Percentiles rank a stretch among this genome's conserved stretches.
Conservation (phyloP, 2,329 filamentous ascomycete genomes). For the Aspergillus sp. region DNA sequence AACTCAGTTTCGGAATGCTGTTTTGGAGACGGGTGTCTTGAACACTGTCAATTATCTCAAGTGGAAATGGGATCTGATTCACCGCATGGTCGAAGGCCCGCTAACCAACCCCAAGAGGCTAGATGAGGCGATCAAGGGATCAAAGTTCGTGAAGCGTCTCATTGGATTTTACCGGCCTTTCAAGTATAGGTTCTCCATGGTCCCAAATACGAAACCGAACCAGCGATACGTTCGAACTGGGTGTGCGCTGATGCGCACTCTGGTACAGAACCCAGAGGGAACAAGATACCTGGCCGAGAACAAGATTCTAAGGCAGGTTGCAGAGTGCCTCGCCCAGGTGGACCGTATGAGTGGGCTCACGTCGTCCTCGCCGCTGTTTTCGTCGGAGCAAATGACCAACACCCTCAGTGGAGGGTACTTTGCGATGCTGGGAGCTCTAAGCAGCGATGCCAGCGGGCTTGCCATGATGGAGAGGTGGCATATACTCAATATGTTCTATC, state of each 20-base stretch:
- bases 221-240: constrained; percentile 89
- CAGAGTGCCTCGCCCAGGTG: constrained; percentile 90
- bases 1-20: constrained; percentile 51
- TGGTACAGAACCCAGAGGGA: constrained; percentile 79
- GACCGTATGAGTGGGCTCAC: constrained; percentile 69
- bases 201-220: constrained; percentile 82
- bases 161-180: constrained; percentile 95
- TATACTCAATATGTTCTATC: constrained; percentile 99
- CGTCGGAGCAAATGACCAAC: constrained; percentile 70
- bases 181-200: constrained; percentile 87
- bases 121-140: constrained; percentile 87
- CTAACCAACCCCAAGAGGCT: constrained; percentile 82
- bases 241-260: constrained; percentile 74
- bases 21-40: constrained; percentile 69
- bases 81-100: constrained; percentile 85
- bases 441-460: constrained; percentile 69
- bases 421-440: constrained; percentile 79
- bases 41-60: constrained; percentile 85
- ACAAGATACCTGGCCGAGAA: constrained; percentile 78
- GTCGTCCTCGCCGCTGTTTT: constrained; percentile 74
- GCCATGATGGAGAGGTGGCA: constrained; percentile 91
- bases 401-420: constrained; percentile 92
- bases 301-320: constrained; percentile 86
- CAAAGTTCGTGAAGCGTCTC: constrained; percentile 90
- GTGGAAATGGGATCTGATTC: constrained; percentile 95